phyloP scores from a whole-genome alignment of 805 yeast genomes.

The Spathaspora arborariae region DNA sequence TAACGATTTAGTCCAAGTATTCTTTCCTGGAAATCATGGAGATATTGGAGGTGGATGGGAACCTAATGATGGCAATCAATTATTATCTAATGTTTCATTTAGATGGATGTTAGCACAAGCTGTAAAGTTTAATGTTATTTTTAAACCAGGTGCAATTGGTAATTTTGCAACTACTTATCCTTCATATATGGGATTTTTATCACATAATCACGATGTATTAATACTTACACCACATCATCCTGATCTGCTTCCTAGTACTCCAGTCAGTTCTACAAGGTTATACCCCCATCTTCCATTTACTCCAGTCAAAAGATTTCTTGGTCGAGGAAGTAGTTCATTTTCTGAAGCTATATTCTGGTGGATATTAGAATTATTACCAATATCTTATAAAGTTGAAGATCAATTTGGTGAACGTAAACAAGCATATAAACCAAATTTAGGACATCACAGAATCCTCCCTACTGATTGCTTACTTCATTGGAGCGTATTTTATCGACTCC shows the following conservation, averaged over 20 bases:
- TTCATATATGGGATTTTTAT: constrained; percentile 37
- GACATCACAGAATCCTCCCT: constrained; percentile 50
- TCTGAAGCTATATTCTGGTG: constrained; percentile 48
- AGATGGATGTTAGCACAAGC: constrained; percentile 63
- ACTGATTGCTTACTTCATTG: constrained; percentile 49
- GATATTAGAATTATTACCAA: constrained; percentile 58
- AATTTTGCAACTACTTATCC: constrained; percentile 40
- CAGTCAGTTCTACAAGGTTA: not conserved
- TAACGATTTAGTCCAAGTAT: constrained; percentile 43
- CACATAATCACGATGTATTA: constrained; percentile 52
- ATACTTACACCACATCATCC: constrained; percentile 11
- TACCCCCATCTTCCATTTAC: not conserved
- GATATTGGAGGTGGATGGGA: constrained; percentile 72
- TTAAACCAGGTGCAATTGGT: constrained; percentile 36
- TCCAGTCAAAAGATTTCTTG: constrained; percentile 29
- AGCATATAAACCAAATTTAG: constrained; percentile 52
- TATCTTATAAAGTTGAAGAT: constrained; percentile 49
- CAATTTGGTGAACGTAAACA: constrained; percentile 47
- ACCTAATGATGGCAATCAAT: constrained; percentile 40
- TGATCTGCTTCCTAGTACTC: not conserved
- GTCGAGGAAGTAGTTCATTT: constrained; percentile 31
- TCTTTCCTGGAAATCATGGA: constrained; percentile 70
- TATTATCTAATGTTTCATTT: constrained; percentile 47
- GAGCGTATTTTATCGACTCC: constrained; percentile 59
- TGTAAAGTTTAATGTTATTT: constrained; percentile 44